phyloP scores from a whole-genome alignment of 139 green algal genomes.

The Asterochloris erici region DNA sequence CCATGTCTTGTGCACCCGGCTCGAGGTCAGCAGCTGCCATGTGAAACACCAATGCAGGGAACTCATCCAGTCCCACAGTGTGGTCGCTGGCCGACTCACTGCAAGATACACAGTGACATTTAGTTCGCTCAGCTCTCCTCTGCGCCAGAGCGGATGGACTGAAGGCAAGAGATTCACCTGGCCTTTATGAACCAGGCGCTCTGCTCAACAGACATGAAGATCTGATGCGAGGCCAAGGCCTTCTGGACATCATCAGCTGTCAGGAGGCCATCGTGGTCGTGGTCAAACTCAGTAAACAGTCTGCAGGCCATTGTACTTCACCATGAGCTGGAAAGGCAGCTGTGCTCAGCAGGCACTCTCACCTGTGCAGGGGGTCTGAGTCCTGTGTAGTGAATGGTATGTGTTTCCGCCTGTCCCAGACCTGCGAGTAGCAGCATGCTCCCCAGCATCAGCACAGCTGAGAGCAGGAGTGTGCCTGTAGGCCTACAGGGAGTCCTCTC shows the following conservation, averaged over 20 bases:
- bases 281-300: slow-evolving; percentile 39
- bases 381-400: background rate
- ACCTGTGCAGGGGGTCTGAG: background rate
- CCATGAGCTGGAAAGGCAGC: background rate
- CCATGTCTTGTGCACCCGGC: no score
- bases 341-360: no score
- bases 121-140: no score
- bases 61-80: slow-evolving; percentile 26
- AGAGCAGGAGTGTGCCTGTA: background rate
- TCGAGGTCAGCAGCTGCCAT: slow-evolving; percentile 50
- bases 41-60: slow-evolving; percentile 44
- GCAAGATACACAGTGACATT: background rate
- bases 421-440: background rate
- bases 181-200: no score
- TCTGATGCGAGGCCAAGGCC: slow-evolving; percentile 20
- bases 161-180: no score
- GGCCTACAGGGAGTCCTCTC: background rate
- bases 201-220: background rate
- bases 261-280: slow-evolving; percentile 28
- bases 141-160: no score
- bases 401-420: background rate
- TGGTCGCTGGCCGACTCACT: slow-evolving; percentile 28
- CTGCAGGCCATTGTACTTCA: background rate
- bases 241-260: slow-evolving; percentile 26
- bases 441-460: background rate